phyloP scores from a whole-genome alignment of 148 eudicot species.

The Rhododendron williamsianum region DNA sequence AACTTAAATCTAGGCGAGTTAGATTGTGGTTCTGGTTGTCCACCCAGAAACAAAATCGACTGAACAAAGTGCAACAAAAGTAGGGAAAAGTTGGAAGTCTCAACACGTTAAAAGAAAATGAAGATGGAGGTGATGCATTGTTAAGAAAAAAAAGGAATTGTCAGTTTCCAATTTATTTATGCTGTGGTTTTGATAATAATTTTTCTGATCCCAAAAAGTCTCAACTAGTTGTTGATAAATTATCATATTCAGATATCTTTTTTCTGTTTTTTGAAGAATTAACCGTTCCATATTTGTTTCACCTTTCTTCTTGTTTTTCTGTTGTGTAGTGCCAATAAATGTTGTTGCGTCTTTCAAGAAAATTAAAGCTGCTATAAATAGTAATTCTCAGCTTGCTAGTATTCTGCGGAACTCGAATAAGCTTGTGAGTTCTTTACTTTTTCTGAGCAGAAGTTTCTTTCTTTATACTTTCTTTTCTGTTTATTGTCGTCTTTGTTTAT shows the following conservation, averaged over 20 bases:
- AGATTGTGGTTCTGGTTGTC: background rate
- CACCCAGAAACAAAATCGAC: background rate
- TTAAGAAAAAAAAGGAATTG: background rate
- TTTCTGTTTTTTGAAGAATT: background rate
- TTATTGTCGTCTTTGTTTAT: background rate
- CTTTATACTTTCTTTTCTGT: background rate
- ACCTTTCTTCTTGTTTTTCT: background rate
- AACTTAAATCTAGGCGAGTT: background rate
- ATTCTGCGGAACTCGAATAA: conserved; percentile 70
- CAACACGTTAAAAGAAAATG: background rate
- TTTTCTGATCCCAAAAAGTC: background rate
- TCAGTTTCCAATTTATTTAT: background rate
- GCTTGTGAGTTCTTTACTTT: conserved; percentile 53
- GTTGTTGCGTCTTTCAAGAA: conserved; percentile 94
- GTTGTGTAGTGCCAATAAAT: conserved; percentile 68
- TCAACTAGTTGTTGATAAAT: background rate
- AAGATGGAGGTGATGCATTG: background rate
- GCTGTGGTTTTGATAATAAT: background rate
- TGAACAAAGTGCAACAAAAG: background rate
- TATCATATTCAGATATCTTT: background rate
- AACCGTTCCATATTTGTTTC: background rate
- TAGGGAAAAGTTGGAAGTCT: background rate
- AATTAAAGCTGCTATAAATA: conserved; percentile 68
- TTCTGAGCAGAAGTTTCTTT: background rate
- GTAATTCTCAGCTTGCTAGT: conserved; percentile 76